Base-by-base conservation (phyloP, 2,329 filamentous ascomycete species). In the Pyricularia sp. region DNA sequence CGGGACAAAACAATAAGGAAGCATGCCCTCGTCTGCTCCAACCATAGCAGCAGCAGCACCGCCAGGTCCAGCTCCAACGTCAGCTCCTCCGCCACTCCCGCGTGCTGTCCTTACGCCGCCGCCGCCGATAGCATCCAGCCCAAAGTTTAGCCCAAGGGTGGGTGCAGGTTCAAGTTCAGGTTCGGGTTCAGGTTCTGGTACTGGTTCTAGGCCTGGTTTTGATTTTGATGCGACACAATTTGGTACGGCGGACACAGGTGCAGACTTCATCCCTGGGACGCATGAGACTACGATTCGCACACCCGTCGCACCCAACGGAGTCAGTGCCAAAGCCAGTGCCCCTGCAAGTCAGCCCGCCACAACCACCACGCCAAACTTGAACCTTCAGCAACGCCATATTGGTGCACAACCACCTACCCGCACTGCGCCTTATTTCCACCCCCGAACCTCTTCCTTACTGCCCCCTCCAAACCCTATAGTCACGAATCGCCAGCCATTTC, bases 291-390 rank as follows among this genome's bases (percentile, higher is more conserved):
- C 58, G 58, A 61, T 61, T 61, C 58, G 58, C 58, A 26, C 25
- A 61, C n/a, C 58, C 58, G 25, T 25, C 58, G 58, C 25, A 61
- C 58, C 58, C 58, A 61, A 61, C 58, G 58, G 55, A 50, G 66
- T 68, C 66, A 64, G 66, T 68, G 66, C 66, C 58, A 63, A 68
- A 58, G 66, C 66, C 66, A 68, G 31, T 64, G 66, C 58, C 58
- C 50, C 28, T 61, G 66, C 55, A 58, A 68, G 66, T 64, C 58
- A 59, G 66, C 30, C 50, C 66, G 65, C 65, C 26, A 58, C 33
- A 10, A 25, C 65, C 31, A 28, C 65, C 36, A 50, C 65, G 23
- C 23, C 65, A 50, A 66, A 66, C 65, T 50, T 31, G 31, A 66
- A 30, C 65, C 33, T 66, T 66, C 65, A 61, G 26, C 58, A 61